phyloP scores from a whole-genome alignment of 345 rosid species.

The Gossypium anomalum region DNA sequence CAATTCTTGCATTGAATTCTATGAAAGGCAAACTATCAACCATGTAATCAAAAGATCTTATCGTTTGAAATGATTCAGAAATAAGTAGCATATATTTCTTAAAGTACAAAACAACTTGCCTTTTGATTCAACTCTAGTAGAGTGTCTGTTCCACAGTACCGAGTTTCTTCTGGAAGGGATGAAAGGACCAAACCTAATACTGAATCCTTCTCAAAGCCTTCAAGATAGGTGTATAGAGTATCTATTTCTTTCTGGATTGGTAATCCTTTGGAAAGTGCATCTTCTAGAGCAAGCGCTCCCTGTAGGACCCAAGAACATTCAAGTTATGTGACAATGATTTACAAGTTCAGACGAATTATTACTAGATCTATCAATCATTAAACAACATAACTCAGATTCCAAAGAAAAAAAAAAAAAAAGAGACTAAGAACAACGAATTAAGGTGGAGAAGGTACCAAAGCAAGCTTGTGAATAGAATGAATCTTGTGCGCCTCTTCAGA shows the following conservation, averaged over 20 bases:
- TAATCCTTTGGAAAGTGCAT: conserved; percentile 78
- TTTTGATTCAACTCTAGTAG: conserved; percentile 66
- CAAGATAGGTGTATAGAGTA: conserved; percentile 50
- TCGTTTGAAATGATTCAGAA: not conserved
- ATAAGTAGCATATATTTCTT: not conserved
- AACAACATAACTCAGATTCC: not conserved
- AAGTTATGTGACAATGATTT: conserved; percentile 20
- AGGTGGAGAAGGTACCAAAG: conserved; percentile 50
- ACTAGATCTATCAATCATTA: not conserved
- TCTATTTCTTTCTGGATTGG: conserved; percentile 80
- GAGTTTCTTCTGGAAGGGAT: conserved; percentile 86
- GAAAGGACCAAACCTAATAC: conserved; percentile 71
- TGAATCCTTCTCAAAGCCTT: conserved; percentile 68
- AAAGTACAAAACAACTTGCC: conserved; percentile 33
- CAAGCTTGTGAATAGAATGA: conserved; percentile 91
- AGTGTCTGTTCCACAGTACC: conserved; percentile 67
- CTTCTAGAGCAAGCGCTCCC: conserved; percentile 92
- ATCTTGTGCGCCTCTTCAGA: conserved; percentile 88
- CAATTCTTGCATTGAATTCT: not conserved
- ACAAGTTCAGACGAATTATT: conserved; percentile 6
- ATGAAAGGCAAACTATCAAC: not conserved
- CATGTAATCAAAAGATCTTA: not conserved
- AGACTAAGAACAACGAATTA: not conserved
- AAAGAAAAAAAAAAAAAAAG: not conserved
- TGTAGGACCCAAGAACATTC: conserved; percentile 19